These are phyloP conservation scores for Prunella vulgaris DNA, from an alignment of 257 asterid species.

Conservation along the genomic window DNA sequence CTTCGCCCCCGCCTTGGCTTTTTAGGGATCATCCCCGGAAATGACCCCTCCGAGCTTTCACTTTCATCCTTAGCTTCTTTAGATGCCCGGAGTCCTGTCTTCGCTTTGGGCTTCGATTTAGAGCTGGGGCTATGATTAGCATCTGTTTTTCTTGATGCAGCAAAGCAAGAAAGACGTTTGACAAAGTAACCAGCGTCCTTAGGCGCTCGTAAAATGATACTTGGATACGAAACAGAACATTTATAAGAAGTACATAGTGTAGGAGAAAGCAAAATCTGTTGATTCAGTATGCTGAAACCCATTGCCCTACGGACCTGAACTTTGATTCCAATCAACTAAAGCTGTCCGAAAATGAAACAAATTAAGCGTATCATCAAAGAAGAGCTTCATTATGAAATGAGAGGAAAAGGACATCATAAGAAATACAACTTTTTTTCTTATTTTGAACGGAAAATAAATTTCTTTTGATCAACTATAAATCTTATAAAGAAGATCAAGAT, in stretches of 20 bases:
- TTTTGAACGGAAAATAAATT: not conserved
- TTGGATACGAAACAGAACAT: constrained; percentile 19
- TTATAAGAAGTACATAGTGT: constrained; percentile 14
- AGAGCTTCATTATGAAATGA: not conserved
- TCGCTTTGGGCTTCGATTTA: constrained; percentile 29
- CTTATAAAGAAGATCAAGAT: not conserved
- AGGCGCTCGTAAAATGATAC: constrained; percentile 18
- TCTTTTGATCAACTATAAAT: not conserved
- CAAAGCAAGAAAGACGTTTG: constrained; percentile 34
- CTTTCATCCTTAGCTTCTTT: constrained; percentile 27
- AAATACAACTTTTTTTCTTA: too few relatives aligned
- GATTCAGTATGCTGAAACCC: constrained; percentile 20
- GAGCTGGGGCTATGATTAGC: constrained; percentile 17
- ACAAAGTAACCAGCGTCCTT: constrained; percentile 10
- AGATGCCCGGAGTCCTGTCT: constrained; percentile 19
- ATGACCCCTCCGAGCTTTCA: constrained; percentile 28
- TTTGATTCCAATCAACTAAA: not conserved
- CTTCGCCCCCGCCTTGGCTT: constrained; percentile 81
- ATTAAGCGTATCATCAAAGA: not conserved
- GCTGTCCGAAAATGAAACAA: not conserved
- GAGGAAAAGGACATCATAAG: not conserved
- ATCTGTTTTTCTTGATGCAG: constrained; percentile 35
- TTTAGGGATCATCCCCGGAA: constrained; percentile 59
- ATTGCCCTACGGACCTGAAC: not conserved
- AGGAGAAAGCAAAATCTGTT: constrained; percentile 28